A percentile compares a stretch with the other conserved stretches of the same genome.
Evolutionary conservation across 192 early-diverging fungal species (phyloP).

Genomic region (Geranomyces michiganensis): DNA sequence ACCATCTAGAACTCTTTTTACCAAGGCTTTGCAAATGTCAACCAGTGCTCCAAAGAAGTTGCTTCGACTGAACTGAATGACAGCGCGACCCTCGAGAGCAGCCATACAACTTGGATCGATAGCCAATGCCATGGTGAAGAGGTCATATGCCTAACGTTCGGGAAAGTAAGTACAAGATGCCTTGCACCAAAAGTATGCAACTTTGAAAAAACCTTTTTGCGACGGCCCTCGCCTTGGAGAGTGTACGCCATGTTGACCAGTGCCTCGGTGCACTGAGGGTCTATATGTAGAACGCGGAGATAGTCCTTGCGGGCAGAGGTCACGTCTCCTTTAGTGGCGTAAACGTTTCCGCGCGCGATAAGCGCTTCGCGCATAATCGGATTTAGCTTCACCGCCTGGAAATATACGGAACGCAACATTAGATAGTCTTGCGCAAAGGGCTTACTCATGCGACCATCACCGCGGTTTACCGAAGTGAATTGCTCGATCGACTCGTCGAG

Average conservation of each 20-base stretch:
- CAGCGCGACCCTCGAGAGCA: constrained; percentile 56
- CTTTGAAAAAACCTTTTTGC: constrained; percentile 38
- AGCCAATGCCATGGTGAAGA: constrained; percentile 50
- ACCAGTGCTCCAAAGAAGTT: constrained; percentile 57
- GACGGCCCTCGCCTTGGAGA: constrained; percentile 46
- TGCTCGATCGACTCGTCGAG: constrained; percentile 48
- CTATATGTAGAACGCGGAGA: constrained; percentile 55
- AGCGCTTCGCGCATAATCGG: constrained; percentile 50
- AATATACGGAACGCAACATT: background rate
- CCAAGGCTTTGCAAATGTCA: constrained; percentile 56
- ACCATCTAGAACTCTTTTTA: constrained; percentile 8
- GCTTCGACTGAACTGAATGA: constrained; percentile 43
- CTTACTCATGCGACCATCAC: background rate
- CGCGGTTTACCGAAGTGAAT: constrained; percentile 50
- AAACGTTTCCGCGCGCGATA: constrained; percentile 59
- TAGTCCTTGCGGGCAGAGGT: constrained; percentile 49
- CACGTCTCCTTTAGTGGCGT: constrained; percentile 35
- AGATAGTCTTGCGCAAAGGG: background rate
- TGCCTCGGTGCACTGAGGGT: constrained; percentile 52
- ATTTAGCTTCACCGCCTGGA: constrained; percentile 50
- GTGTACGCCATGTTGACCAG: constrained; percentile 60
- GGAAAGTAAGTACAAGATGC: background rate
- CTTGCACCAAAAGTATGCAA: background rate
- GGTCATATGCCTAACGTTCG: constrained; percentile 44
- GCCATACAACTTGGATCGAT: constrained; percentile 49